Base-by-base conservation (phyloP, 164 flowering plant species). In the Chimonanthus praecox region DNA sequence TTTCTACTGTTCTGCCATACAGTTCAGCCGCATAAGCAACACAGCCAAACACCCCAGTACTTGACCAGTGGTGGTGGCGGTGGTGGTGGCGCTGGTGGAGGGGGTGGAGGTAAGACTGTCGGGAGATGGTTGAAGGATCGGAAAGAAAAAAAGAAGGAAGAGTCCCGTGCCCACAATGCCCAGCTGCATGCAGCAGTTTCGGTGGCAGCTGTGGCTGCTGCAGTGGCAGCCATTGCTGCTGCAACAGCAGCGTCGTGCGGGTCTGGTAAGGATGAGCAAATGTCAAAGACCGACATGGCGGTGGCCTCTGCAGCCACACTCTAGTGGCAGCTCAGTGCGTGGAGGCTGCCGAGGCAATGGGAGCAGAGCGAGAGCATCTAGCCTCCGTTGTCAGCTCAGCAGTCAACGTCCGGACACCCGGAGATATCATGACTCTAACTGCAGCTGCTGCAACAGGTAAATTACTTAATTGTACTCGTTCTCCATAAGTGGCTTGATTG, bases 51-150 rank as follows among this genome's bases (percentile, higher is more conserved):
- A 48, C 21, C 78, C 7, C 90, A 84, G 54, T 83, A 80, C 80
- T 81, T 89, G 69, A 70, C 80, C 16, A 64, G 73, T 2, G 73
- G 73, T 47, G 65, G 64, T 21, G 49, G 71, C 3, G 77, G 72
- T 2, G 81, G 73, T 18, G 75, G 81, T 10, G 77, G 68, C 15
- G 54, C 73, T 3, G 84, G 74, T 0, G 81, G 71, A 1, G 80
- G 78, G 0, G 87, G 85, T 5, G 90, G 92, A 0, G 94, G 93
- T 16, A 94, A 91, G 83, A 93, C 98, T 7, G 96, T 95, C 3
- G 99, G 99, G 13, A 81, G 99, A 82, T 93, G 99, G 99, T 74
- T 95, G 72, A 95, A 95, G 82, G 98, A 95, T 67, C 73, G 99
- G 81, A 87, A 80, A 70, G 99, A 95, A 87, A 95, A 90, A 84